Evolutionary conservation across 1,284 basidiomycete species (phyloP).

Genomic region (Cutaneotrichosporon mucoides): DNA sequence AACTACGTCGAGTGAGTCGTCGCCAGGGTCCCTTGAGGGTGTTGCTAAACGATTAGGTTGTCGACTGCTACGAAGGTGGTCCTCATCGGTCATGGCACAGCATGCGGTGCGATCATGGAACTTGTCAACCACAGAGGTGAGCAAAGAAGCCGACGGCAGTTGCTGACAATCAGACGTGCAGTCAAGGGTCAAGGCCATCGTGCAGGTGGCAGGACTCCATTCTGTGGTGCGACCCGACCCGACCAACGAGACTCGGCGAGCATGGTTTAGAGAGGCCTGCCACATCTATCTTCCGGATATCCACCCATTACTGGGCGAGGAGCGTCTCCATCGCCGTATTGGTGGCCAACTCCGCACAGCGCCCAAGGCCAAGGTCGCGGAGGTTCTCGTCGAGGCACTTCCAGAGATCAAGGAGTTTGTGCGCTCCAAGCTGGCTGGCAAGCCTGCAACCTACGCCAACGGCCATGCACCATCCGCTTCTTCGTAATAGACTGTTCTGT

Average conservation of each 20-base stretch:
- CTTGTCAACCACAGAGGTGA: conserved; percentile 66
- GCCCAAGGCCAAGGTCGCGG: conserved; percentile 41
- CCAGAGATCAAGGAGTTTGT: conserved; percentile 43
- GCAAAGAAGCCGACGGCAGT: conserved; percentile 22
- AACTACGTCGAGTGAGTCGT: conserved; percentile 73
- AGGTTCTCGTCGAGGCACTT: conserved; percentile 40
- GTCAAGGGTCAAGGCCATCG: conserved; percentile 61
- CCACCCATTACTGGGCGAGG: conserved; percentile 42
- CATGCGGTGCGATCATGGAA: conserved; percentile 68
- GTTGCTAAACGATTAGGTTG: conserved; percentile 53
- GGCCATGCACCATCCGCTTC: not conserved
- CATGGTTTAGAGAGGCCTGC: conserved; percentile 45
- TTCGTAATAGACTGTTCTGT: not conserved
- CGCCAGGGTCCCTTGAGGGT: too few species aligned
- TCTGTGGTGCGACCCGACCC: conserved; percentile 45
- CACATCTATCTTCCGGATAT: conserved; percentile 41
- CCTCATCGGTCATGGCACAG: conserved; percentile 81
- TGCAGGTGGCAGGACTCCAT: conserved; percentile 70
- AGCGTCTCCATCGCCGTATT: conserved; percentile 37
- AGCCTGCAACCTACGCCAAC: not conserved
- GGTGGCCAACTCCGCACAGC: conserved; percentile 43
- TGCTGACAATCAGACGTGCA: conserved; percentile 54
- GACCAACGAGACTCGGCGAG: conserved; percentile 30
- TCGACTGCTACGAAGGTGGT: conserved; percentile 67
- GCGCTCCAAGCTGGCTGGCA: conserved; percentile 21